Evolutionary conservation across 352 stramenopile genomes (phyloP).

Genomic region (Thalassiosira allenii): DNA sequence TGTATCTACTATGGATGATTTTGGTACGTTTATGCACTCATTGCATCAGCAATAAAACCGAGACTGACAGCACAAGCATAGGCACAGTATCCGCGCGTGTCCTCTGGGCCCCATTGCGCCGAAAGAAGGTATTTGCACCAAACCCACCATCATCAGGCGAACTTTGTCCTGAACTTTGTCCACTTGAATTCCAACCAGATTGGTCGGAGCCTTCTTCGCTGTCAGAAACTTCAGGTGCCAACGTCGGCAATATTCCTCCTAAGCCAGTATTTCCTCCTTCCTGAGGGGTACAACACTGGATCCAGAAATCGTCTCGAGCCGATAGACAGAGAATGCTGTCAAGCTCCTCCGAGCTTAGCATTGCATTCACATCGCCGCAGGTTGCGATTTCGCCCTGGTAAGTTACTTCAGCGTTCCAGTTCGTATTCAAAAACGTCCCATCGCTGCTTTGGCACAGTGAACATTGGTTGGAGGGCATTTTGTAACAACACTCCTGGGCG

Average conservation of each 20-base stretch:
- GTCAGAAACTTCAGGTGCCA: constrained; percentile 46
- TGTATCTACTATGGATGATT: too few relatives aligned
- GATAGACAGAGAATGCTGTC: constrained; percentile 56
- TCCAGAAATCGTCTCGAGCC: constrained; percentile 54
- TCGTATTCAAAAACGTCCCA: constrained; percentile 66
- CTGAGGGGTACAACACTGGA: constrained; percentile 61
- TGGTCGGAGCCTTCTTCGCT: constrained; percentile 6
- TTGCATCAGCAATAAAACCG: too few relatives aligned
- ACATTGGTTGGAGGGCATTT: constrained; percentile 63
- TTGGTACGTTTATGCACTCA: too few relatives aligned
- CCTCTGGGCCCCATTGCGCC: too few relatives aligned
- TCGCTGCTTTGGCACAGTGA: constrained; percentile 60
- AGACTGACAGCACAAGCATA: too few relatives aligned
- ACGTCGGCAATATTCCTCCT: constrained; percentile 39
- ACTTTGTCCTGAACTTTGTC: background rate
- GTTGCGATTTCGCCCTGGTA: constrained; percentile 54
- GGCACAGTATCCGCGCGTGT: too few relatives aligned
- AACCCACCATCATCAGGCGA: background rate
- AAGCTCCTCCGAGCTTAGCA: constrained; percentile 62
- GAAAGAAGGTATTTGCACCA: constrained; percentile 6
- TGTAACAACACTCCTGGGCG: constrained; percentile 60
- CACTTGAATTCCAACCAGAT: constrained; percentile 9
- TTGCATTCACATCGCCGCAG: constrained; percentile 68
- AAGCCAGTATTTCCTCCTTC: constrained; percentile 51
- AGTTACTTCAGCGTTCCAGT: constrained; percentile 64